These are phyloP conservation scores for Strobilomyces dryophilus DNA, from an alignment of 768 basidiomycete species.

Conservation along the genomic window DNA sequence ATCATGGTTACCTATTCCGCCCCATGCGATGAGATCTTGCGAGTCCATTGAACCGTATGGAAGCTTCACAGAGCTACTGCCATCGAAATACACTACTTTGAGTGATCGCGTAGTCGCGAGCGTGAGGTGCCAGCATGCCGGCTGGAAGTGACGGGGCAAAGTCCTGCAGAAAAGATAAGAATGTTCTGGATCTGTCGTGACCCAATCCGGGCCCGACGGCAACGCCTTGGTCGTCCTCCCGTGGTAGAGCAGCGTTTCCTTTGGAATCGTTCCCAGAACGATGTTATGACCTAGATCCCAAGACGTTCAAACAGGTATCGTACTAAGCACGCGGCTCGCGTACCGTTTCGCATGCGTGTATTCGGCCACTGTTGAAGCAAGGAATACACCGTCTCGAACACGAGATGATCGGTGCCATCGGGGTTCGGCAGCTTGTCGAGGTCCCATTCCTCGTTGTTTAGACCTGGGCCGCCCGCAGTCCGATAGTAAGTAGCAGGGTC, in stretches of 20 bases:
- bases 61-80: slow-evolving; percentile 7
- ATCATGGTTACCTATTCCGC: slow-evolving; percentile 16
- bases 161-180: slow-evolving; percentile 36
- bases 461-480: too few species aligned
- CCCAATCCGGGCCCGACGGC: slow-evolving; percentile 29
- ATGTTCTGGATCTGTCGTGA: slow-evolving; percentile 31
- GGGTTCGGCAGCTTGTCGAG: neutral
- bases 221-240: slow-evolving; percentile 13
- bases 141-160: neutral
- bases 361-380: slow-evolving; percentile 40
- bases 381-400: slow-evolving; percentile 17
- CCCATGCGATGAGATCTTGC: slow-evolving; percentile 36
- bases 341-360: slow-evolving; percentile 40
- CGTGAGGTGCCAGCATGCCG: slow-evolving; percentile 30
- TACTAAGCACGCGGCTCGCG: neutral
- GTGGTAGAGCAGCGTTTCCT: slow-evolving; percentile 34
- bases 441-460: neutral
- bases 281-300: slow-evolving; percentile 6
- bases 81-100: slow-evolving; percentile 30
- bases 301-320: neutral
- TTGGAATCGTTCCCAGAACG: slow-evolving; percentile 30
- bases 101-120: slow-evolving; percentile 25
- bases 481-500: too few species aligned
- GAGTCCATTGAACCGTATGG: slow-evolving; percentile 27
- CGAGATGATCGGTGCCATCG: slow-evolving; percentile 28